A percentile compares a stretch with the other conserved stretches of the same genome.
phyloP scores from a whole-genome alignment of 2,329 filamentous ascomycete genomes.

The Ophiosphaerella narmari region DNA sequence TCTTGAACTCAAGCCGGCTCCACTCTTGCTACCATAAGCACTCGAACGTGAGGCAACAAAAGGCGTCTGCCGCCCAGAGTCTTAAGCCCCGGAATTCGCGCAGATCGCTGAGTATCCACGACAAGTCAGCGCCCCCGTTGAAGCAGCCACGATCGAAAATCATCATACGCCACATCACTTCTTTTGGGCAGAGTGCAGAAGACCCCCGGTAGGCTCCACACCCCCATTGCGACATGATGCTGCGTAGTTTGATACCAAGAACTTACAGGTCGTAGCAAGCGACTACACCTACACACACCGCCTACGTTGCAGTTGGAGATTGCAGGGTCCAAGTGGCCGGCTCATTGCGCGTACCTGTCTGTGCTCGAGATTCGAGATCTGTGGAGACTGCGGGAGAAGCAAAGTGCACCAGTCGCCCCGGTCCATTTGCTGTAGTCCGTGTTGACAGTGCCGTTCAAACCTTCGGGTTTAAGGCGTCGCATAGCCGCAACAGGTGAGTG shows the following conservation, averaged over 20 bases:
- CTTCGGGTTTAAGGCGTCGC: conserved; percentile 40
- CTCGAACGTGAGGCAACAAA: conserved; percentile 17
- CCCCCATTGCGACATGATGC: conserved; percentile 32
- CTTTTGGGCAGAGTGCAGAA: conserved; percentile 40
- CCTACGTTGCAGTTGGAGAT: conserved; percentile 36
- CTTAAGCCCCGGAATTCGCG: conserved; percentile 30
- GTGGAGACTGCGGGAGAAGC: conserved; percentile 45
- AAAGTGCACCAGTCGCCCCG: conserved; percentile 38
- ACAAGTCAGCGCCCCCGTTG: conserved; percentile 35
- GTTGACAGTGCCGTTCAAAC: conserved; percentile 34
- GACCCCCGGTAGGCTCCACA: conserved; percentile 43
- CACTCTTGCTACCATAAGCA: conserved; percentile 12
- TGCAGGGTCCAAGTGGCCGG: conserved; percentile 29
- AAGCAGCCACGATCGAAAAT: conserved; percentile 40
- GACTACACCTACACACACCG: conserved; percentile 26
- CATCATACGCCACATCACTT: conserved; percentile 40
- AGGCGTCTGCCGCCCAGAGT: conserved; percentile 22
- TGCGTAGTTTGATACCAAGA: conserved; percentile 26
- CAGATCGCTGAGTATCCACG: conserved; percentile 38
- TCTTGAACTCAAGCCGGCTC: conserved; percentile 5
- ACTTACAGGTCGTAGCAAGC: conserved; percentile 43
- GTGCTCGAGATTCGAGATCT: conserved; percentile 44
- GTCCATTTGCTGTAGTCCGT: conserved; percentile 11
- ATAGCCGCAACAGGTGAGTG: conserved; percentile 35
- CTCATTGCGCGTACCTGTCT: conserved; percentile 34